phyloP scores from a whole-genome alignment of 352 stramenopile genomes.

The Globisporangium iwayamae region DNA sequence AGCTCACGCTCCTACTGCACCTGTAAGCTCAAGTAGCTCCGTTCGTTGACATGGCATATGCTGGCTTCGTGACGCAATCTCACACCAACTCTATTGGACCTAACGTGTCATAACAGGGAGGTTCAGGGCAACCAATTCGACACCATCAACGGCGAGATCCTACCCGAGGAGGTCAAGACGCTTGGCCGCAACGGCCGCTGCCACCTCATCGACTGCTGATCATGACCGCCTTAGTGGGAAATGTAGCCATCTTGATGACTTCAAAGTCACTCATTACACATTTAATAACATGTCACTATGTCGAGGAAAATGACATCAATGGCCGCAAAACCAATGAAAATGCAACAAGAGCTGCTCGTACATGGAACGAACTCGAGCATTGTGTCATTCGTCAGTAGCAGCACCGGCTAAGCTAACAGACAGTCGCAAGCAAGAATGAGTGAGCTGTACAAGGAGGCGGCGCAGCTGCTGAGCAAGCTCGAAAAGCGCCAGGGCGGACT shows the following conservation, averaged over 20 bases:
- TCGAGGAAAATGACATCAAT: background rate
- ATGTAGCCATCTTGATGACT: conserved; percentile 9
- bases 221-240: background rate
- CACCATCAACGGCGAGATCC: conserved; percentile 22
- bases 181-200: conserved; percentile 38
- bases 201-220: conserved; percentile 21
- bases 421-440: conserved; percentile 40
- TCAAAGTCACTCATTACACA: conserved; percentile 8
- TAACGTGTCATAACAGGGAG: conserved; percentile 26
- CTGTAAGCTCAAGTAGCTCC: conserved; percentile 31
- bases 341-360: background rate
- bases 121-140: conserved; percentile 57
- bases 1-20: conserved; percentile 46
- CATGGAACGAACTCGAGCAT: background rate
- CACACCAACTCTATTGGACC: background rate
- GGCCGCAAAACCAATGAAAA: conserved; percentile 2
- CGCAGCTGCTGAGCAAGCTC: conserved; percentile 71
- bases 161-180: conserved; percentile 39
- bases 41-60: background rate
- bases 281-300: background rate
- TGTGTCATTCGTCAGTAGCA: background rate
- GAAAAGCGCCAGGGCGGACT: conserved; percentile 74
- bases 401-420: too few species aligned
- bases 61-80: background rate
- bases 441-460: conserved; percentile 82